Conservation (phyloP, 345 rosid species). For the Lenwebbia sp. region DNA sequence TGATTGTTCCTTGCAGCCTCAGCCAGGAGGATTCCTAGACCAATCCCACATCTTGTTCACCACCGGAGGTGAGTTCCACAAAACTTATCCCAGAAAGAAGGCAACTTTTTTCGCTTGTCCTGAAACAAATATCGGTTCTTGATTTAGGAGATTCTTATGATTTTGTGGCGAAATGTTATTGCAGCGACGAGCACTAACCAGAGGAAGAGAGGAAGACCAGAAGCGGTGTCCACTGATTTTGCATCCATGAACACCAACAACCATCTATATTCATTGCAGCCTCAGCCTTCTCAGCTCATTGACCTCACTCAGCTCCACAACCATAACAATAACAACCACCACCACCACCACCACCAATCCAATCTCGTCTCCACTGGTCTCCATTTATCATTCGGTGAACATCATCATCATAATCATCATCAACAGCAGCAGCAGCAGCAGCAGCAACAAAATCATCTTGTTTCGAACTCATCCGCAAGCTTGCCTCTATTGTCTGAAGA, state of each 20-base stretch:
- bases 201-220: conserved; percentile 63
- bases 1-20: conserved; percentile 26
- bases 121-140: background rate
- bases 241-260: conserved; percentile 1
- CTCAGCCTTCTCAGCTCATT: conserved; percentile 40
- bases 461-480: conserved; percentile 15
- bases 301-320: conserved; percentile 47
- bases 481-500: conserved; percentile 33
- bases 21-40: conserved; percentile 25
- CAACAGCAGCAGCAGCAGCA: conserved; percentile 23
- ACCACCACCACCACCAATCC: conserved; percentile 25
- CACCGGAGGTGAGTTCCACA: conserved; percentile 18
- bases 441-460: conserved; percentile 17
- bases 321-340: conserved; percentile 12
- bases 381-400: conserved; percentile 54
- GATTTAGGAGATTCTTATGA: background rate
- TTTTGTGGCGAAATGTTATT: background rate
- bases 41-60: conserved; percentile 29
- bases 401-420: conserved; percentile 20
- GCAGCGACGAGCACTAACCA: conserved; percentile 15
- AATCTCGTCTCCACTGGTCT: conserved; percentile 81
- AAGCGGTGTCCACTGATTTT: conserved; percentile 2
- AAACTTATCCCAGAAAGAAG: background rate
- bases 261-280: conserved; percentile 26
- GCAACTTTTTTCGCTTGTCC: background rate